Percentiles rank a stretch among this genome's conserved stretches.
These are phyloP conservation scores for Acanthamoeba healyi DNA, from an alignment of 208 protist genomes.

Conservation along the genomic window DNA sequence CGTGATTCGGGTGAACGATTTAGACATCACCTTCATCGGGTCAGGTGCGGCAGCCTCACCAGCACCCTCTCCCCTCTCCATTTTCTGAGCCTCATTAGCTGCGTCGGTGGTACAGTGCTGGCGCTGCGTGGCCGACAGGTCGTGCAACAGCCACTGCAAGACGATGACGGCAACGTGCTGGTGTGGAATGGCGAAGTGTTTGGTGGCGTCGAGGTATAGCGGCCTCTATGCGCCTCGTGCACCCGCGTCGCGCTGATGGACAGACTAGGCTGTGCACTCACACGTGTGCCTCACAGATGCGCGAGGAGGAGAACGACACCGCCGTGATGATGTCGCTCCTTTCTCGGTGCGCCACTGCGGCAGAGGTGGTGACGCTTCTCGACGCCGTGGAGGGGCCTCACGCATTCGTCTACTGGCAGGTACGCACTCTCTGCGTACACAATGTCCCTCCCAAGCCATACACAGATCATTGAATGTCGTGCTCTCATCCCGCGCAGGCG, in stretches of 20 bases:
- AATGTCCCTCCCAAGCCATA: too few relatives aligned
- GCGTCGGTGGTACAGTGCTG: background rate
- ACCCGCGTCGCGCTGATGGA: background rate
- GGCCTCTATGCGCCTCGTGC: background rate
- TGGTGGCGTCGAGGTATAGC: conserved; percentile 64
- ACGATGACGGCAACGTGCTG: conserved; percentile 51
- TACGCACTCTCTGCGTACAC: background rate
- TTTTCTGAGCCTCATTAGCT: background rate
- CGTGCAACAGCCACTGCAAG: conserved; percentile 25
- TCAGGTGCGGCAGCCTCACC: background rate
- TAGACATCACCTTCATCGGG: background rate
- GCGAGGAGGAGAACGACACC: conserved; percentile 59
- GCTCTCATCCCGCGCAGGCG: background rate
- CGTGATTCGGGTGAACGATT: background rate
- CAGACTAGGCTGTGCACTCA: background rate
- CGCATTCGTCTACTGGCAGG: conserved; percentile 70
- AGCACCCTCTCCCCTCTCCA: background rate
- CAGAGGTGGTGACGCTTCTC: conserved; percentile 8
- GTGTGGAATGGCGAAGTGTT: conserved; percentile 75
- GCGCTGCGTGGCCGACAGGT: conserved; percentile 7
- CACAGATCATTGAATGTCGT: background rate
- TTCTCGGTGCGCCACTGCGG: background rate
- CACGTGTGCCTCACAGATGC: background rate
- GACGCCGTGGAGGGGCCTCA: conserved; percentile 32
- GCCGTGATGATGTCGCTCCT: background rate